Evolutionary conservation across 169 alveolate genomes (phyloP), one percentile per base, ranked within the genome.

Genomic region (Eimeria brunetti): DNA sequence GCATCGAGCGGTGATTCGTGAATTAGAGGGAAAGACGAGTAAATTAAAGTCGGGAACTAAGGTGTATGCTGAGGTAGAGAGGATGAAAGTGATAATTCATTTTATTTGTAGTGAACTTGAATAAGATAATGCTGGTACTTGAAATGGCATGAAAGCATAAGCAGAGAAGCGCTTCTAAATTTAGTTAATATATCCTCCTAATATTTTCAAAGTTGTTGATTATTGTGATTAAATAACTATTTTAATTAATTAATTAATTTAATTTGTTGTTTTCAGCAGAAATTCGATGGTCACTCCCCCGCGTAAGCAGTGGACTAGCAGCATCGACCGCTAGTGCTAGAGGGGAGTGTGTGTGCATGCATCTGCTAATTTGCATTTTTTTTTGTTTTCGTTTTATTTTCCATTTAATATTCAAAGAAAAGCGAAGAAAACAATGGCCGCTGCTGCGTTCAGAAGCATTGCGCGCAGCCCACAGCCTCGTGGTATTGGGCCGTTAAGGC

Each of bases 321-420:
- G 16, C 51, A 71, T 71, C 81, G 81, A 71, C 81, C 81, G 81
- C 81, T 71, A 36, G 51, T 71, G 81, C 53, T 53, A 1, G 51
- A 71, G 53, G 53, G 53, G n/a, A 53, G 0, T 38, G 53, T 38
- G 81, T 4, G 51, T 6, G 30, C 33, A 71, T 1, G 4, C 51
- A 18, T 16, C n/a, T 30, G 16, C 53, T 38, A 30, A 18, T 6
- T 38, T 27, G 30, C 12, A 18, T 38, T 71, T 16, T 3, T 27
- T 71, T 71, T 38, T 71, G n/a, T 36, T 71, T 71, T 71, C 27
- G 7, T 38, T 18, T 14, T 71, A 36, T 16, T 36, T 33, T 11
- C 18, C 51, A 51, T 18, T 71, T 12, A 16, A 16, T 11, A 33
- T 16, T 71, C 51, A 71, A 71, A 12, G 33, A 16, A 71, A 33